A percentile compares a stretch with the other conserved stretches of the same genome.
These are phyloP conservation scores for Termitomyces sp. DNA, from an alignment of 768 basidiomycete genomes.

Conservation along the genomic window DNA sequence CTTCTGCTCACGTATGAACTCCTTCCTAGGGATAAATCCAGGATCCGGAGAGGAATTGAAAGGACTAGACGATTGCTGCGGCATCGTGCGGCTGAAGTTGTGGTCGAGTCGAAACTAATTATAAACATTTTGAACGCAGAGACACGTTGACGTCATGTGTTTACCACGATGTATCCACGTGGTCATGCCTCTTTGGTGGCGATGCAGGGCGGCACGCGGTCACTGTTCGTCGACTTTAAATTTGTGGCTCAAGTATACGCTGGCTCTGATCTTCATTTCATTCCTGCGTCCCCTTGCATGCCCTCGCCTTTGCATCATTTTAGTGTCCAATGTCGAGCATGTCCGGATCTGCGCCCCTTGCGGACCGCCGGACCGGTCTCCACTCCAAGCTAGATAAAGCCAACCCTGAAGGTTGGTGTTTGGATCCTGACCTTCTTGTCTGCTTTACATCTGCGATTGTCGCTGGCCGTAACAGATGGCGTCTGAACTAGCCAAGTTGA, in stretches of 20 bases:
- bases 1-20: constrained; percentile 63
- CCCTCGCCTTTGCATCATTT: neutral
- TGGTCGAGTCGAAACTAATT: neutral
- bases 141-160: constrained; percentile 23
- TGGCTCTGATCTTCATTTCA: neutral
- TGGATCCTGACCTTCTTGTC: neutral
- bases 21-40: constrained; percentile 65
- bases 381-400: neutral
- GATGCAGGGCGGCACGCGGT: constrained; percentile 4
- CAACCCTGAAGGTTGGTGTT: neutral
- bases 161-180: constrained; percentile 16
- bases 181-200: constrained; percentile 13
- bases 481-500: constrained; percentile 47
- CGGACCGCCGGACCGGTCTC: constrained; percentile 16
- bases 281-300: neutral
- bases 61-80: constrained; percentile 15
- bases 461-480: constrained; percentile 30
- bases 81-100: constrained; percentile 2
- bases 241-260: no score
- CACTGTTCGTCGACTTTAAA: neutral
- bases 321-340: neutral
- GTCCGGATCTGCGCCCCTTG: constrained; percentile 2
- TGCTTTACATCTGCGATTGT: neutral
- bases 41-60: constrained; percentile 32
- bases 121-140: neutral